These are phyloP conservation scores for Fusarium sulawesiense DNA, from an alignment of 2,329 filamentous ascomycete genomes.

Conservation along the genomic window DNA sequence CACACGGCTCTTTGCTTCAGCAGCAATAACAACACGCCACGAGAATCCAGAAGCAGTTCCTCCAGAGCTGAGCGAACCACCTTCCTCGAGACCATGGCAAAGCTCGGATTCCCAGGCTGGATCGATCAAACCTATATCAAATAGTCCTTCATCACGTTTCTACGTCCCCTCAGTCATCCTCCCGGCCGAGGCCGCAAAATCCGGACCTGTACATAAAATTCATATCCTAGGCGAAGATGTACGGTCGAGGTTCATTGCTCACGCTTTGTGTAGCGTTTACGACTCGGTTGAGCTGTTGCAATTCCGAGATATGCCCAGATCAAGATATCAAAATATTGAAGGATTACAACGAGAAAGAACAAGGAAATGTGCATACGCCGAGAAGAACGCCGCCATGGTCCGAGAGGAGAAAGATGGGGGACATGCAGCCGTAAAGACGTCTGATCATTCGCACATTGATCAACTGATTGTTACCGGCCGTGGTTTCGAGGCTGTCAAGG, in stretches of 20 bases:
- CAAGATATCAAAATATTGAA: conserved; percentile 50
- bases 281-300: conserved; percentile 54
- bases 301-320: conserved; percentile 41
- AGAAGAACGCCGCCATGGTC: conserved; percentile 37
- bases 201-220: conserved; percentile 54
- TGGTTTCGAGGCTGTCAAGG: conserved; percentile 65
- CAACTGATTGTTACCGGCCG: conserved; percentile 75
- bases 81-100: conserved; percentile 40
- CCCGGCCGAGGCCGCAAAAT: conserved; percentile 47
- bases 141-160: conserved; percentile 42
- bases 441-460: conserved; percentile 68
- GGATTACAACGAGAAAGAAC: conserved; percentile 34
- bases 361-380: conserved; percentile 31
- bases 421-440: not conserved
- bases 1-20: conserved; percentile 50
- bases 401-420: not conserved
- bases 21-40: conserved; percentile 41
- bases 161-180: conserved; percentile 54
- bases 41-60: conserved; percentile 40
- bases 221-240: conserved; percentile 57
- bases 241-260: conserved; percentile 55
- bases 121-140: conserved; percentile 23
- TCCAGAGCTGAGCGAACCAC: conserved; percentile 32
- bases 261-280: conserved; percentile 56
- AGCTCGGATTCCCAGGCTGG: conserved; percentile 13